These are phyloP conservation scores for Talaromyces sp. DNA, from an alignment of 2,329 filamentous ascomycete genomes.

Conservation along the genomic window DNA sequence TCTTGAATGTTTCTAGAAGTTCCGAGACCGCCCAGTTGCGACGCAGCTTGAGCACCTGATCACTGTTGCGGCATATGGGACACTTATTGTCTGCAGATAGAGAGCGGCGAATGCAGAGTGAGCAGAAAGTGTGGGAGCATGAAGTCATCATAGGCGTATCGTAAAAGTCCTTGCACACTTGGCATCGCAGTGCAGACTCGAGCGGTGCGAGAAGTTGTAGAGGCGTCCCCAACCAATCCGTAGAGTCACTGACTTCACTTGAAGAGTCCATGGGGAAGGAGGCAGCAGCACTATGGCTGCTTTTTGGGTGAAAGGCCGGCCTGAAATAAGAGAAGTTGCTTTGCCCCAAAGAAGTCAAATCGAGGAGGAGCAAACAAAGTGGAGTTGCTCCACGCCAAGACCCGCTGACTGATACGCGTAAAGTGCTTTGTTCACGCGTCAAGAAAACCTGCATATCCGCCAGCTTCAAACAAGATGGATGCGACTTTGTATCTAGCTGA, in stretches of 20 bases:
- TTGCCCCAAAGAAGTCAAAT: neutral
- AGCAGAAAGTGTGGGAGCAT: constrained; percentile 96
- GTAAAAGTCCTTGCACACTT: constrained; percentile 98
- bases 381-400: constrained; percentile 35
- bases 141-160: constrained; percentile 92
- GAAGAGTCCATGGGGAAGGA: constrained; percentile 36
- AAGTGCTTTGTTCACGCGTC: constrained; percentile 41
- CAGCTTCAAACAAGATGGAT: constrained; percentile 47
- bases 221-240: constrained; percentile 53
- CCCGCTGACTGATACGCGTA: constrained; percentile 47
- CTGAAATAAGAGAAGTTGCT: neutral
- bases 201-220: constrained; percentile 54
- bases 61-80: constrained; percentile 74
- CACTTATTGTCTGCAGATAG: constrained; percentile 83
- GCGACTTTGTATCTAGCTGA: constrained; percentile 74
- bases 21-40: constrained; percentile 86
- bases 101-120: constrained; percentile 86
- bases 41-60: constrained; percentile 82
- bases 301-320: neutral
- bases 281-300: neutral
- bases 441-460: constrained; percentile 12
- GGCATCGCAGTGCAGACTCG: constrained; percentile 85
- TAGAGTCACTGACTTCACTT: constrained; percentile 48
- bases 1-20: constrained; percentile 75
- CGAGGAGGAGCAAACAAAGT: constrained; percentile 14